Evolutionary conservation across 75 land plant species (phyloP), one percentile per base, ranked within the genome.

Genomic region (Picea glauca): DNA sequence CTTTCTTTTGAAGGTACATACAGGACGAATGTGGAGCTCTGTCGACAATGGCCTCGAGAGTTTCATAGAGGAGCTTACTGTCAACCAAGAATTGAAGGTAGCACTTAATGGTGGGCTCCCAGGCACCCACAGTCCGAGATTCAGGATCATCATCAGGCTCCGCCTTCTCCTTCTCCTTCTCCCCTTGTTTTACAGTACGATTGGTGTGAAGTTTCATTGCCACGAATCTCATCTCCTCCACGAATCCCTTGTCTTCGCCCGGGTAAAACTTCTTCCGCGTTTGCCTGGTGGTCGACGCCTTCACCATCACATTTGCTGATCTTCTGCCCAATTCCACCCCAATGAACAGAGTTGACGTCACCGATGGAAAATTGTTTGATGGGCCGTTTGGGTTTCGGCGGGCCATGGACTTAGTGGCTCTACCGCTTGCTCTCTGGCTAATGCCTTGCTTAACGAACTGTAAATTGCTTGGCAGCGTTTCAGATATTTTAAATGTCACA

Each of bases 191-290:
- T 3, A 79, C 50, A 35, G 81, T 78, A 58, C 77, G 82, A 62
- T 79, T 79, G 78, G 86, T 86, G 20, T 92, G 88, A 43, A 97
- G 87, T 64, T 82, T 86, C 98, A 97, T 97, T 56, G 98, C 99
- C 64, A 97, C 98, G 78, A 97, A 97, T 31, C 99, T 77, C 95
- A 97, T 91, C 89, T 97, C 98, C 77, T 97, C 92, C 43, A 88
- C 86, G 59, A 97, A 93, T 38, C 99, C 99, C 77, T 87, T 80
- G 64, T 56, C 81, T 72, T 97, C 98, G 1, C 99, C 99, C 2
- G 99, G 99, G 58, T 82, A 84, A 57, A 57, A 78, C 75, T 84
- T 91, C 62, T 89, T 79, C 73, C 85, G 83, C 78, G 87, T 80
- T 72, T 78, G 75, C 82, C 56, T 9, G 56, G 56, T 50, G 56